These are phyloP conservation scores for Annona cherimola DNA, from an alignment of 164 flowering plant species.

Conservation along the genomic window DNA sequence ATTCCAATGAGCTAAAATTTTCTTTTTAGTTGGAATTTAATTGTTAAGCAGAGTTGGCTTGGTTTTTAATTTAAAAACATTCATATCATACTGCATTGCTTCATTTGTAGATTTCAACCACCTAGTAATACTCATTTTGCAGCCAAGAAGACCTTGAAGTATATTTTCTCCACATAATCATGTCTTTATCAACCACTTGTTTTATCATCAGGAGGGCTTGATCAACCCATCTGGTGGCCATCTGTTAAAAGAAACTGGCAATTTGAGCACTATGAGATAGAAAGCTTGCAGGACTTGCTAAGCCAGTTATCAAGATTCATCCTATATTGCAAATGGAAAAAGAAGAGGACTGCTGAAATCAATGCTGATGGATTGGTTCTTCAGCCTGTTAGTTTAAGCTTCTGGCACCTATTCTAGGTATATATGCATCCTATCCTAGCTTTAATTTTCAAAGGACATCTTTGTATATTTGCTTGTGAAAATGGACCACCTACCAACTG, in stretches of 20 bases:
- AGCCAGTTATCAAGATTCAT: constrained; percentile 58
- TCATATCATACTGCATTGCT: neutral
- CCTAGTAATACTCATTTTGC: neutral
- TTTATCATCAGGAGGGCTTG: constrained; percentile 75
- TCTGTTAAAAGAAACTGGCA: constrained; percentile 74
- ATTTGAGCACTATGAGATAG: constrained; percentile 94
- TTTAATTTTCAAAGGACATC: neutral
- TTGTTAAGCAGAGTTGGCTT: neutral
- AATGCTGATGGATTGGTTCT: constrained; percentile 39
- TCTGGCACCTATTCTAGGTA: neutral
- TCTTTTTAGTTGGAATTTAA: neutral
- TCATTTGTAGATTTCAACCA: neutral
- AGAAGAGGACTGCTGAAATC: constrained; percentile 13
- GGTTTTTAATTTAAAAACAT: neutral
- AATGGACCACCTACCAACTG: neutral
- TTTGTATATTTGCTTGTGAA: neutral
- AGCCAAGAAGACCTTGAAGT: neutral
- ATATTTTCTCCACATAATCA: neutral
- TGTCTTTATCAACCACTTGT: neutral
- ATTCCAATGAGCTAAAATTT: neutral
- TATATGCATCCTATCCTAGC: neutral
- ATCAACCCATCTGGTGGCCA: constrained; percentile 61
- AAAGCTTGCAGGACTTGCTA: constrained; percentile 82
- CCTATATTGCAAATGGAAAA: constrained; percentile 18
- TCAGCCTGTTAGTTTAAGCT: constrained; percentile 35